Conservation (phyloP, 306 rosid species). For the Prunus persica region DNA sequence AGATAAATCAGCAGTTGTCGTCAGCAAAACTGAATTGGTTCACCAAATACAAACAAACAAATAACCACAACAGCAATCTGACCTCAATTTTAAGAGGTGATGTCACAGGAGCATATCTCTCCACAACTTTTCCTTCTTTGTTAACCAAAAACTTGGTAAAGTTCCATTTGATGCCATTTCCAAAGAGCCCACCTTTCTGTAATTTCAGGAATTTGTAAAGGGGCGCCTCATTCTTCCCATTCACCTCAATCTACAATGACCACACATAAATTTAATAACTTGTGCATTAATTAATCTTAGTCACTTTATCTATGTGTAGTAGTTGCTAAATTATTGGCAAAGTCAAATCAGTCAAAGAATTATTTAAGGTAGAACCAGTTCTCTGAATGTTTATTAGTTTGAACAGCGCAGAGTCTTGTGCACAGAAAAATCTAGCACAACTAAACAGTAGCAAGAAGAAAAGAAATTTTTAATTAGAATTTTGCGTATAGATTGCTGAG, state of each 20-base stretch:
- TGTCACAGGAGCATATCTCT: conserved; percentile 87
- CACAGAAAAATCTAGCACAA: background rate
- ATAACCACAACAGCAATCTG: conserved; percentile 10
- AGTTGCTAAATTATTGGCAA: background rate
- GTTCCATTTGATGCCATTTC: conserved; percentile 91
- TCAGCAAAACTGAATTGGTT: background rate
- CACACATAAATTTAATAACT: background rate
- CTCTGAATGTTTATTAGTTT: background rate
- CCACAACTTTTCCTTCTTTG: conserved; percentile 84
- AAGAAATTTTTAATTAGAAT: background rate
- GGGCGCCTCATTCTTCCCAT: conserved; percentile 71
- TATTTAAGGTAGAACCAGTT: background rate
- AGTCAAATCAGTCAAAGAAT: background rate
- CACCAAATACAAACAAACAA: background rate
- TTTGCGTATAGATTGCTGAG: background rate
- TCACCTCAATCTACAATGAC: conserved; percentile 61
- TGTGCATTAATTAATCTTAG: background rate
- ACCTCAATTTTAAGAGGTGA: conserved; percentile 86
- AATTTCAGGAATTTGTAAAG: conserved; percentile 67
- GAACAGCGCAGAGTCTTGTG: background rate
- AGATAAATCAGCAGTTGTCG: background rate
- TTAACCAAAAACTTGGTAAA: conserved; percentile 81
- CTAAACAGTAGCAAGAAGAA: background rate
- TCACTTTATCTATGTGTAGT: background rate
- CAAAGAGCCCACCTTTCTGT: conserved; percentile 73